A percentile compares a stretch with the other conserved stretches of the same genome.
These are phyloP conservation scores for Calonectria multiphialidica DNA, from an alignment of 2,329 filamentous ascomycete genomes.

Conservation along the genomic window DNA sequence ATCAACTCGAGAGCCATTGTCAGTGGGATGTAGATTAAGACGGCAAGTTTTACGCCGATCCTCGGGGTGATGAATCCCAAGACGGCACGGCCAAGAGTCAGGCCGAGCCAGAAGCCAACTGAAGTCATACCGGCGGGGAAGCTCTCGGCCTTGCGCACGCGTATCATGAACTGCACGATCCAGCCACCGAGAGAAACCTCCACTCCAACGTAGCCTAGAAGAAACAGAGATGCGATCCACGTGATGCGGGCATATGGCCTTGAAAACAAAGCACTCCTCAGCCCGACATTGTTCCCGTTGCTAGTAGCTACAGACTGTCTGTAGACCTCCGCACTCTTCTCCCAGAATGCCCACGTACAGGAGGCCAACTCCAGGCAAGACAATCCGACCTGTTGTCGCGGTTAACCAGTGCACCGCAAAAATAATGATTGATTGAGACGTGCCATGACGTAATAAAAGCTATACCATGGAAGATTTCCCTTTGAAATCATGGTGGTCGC, in stretches of 20 bases:
- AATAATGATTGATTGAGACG: no score
- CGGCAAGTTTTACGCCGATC: constrained; percentile 76
- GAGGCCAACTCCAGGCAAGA: constrained; percentile 41
- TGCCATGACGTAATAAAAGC: constrained; percentile 83
- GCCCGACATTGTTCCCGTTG: constrained; percentile 37
- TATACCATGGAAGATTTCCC: constrained; percentile 72
- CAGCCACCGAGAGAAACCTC: constrained; percentile 84
- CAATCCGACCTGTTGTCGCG: constrained; percentile 67
- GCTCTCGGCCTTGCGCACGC: constrained; percentile 73
- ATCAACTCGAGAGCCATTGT: constrained; percentile 76
- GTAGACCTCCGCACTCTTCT: constrained; percentile 66
- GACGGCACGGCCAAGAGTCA: constrained; percentile 78
- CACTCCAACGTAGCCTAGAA: constrained; percentile 81
- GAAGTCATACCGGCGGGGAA: constrained; percentile 81
- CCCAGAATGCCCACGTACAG: constrained; percentile 71
- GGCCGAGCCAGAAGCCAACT: constrained; percentile 85
- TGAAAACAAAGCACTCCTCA: constrained; percentile 52
- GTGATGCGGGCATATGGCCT: constrained; percentile 64
- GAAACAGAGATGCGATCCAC: constrained; percentile 79
- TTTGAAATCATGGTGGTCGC: constrained; percentile 79
- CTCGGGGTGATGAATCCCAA: constrained; percentile 80
- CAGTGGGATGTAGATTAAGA: constrained; percentile 71
- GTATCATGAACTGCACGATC: constrained; percentile 88
- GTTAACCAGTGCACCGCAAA: constrained; percentile 65
- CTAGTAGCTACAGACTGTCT: constrained; percentile 51